These are phyloP conservation scores for Vitis labrusca DNA, from an alignment of 164 flowering plant genomes.

Conservation along the genomic window DNA sequence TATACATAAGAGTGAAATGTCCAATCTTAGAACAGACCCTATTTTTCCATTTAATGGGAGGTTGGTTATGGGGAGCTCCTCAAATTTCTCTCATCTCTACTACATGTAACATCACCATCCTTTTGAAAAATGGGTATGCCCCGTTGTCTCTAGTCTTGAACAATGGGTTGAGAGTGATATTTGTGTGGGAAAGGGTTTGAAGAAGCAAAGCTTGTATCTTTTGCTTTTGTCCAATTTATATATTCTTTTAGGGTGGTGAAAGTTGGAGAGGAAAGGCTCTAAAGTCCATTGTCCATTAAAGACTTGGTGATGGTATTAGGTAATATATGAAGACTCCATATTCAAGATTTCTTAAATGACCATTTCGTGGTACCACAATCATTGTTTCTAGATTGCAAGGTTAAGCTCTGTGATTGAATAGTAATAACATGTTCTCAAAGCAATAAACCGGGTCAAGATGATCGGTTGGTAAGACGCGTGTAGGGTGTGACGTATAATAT, in stretches of 20 bases:
- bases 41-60: too few species aligned
- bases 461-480: constrained; percentile 13
- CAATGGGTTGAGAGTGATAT: background rate
- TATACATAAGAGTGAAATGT: too few species aligned
- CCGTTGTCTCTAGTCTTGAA: background rate
- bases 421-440: background rate
- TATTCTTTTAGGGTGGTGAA: background rate
- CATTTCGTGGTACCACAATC: too few species aligned
- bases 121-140: too few species aligned
- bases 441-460: background rate
- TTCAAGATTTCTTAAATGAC: too few species aligned
- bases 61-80: too few species aligned
- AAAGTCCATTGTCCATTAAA: background rate
- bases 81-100: too few species aligned
- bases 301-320: too few species aligned
- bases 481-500: background rate
- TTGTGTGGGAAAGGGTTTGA: background rate
- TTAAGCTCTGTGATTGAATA: too few species aligned
- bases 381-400: too few species aligned
- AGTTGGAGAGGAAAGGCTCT: background rate
- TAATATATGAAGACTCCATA: too few species aligned
- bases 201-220: background rate
- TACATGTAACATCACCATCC: background rate
- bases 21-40: too few species aligned
- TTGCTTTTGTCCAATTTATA: background rate